Evolutionary conservation across 495 filamentous ascomycete genomes (phyloP).

Genomic region (Penicillium tannophilum): DNA sequence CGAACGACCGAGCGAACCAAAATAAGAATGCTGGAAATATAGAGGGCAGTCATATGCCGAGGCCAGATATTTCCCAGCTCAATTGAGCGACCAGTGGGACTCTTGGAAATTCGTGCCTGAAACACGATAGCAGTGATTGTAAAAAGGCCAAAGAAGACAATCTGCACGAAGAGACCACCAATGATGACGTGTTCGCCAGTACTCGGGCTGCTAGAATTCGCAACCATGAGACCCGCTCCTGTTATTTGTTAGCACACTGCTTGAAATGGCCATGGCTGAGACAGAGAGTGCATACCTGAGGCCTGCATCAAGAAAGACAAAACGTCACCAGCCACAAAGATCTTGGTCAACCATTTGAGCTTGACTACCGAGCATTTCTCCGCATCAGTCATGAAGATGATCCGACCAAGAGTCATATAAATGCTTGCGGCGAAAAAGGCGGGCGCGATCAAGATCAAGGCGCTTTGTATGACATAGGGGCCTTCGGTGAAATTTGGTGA

Average conservation of each 20-base stretch:
- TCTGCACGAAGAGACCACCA: slow-evolving; percentile 51
- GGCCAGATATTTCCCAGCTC: slow-evolving; percentile 46
- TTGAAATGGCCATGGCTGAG: neutral
- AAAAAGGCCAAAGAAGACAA: slow-evolving; percentile 57
- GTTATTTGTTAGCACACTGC: slow-evolving; percentile 3
- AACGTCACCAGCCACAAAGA: slow-evolving; percentile 40
- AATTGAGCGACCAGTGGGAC: slow-evolving; percentile 25
- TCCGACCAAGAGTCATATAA: slow-evolving; percentile 57
- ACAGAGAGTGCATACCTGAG: slow-evolving; percentile 18
- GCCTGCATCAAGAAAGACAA: slow-evolving; percentile 49
- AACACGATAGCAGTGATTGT: slow-evolving; percentile 46
- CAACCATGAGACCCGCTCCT: slow-evolving; percentile 41
- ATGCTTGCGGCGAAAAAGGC: slow-evolving; percentile 57
- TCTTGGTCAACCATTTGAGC: slow-evolving; percentile 49
- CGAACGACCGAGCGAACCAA: slow-evolving; percentile 63
- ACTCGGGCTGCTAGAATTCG: slow-evolving; percentile 13
- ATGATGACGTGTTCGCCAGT: slow-evolving; percentile 45
- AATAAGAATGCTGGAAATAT: slow-evolving; percentile 55
- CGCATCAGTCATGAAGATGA: slow-evolving; percentile 47
- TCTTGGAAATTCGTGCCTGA: slow-evolving; percentile 34
- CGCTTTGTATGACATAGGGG: slow-evolving; percentile 54
- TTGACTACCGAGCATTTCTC: slow-evolving; percentile 42
- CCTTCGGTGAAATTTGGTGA: slow-evolving; percentile 29
- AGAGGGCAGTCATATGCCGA: slow-evolving; percentile 54
- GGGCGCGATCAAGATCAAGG: slow-evolving; percentile 54